Conservation (phyloP, 1,284 basidiomycete species). For the Kalmanozyma brasiliensis region DNA sequence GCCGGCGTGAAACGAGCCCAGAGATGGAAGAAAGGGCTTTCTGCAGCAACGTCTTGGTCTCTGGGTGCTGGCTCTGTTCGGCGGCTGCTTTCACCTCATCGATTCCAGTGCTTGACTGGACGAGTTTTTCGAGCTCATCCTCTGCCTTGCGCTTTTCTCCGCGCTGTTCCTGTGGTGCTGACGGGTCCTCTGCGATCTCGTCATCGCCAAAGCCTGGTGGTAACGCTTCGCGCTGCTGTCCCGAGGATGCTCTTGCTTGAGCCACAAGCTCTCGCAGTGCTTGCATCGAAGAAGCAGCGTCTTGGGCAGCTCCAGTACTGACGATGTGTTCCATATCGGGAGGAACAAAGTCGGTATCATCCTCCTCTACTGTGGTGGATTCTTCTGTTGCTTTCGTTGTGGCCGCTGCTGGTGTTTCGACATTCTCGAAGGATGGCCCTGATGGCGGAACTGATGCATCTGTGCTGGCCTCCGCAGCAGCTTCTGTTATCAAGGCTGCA, state of each 20-base stretch:
- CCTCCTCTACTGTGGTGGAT: slow-evolving; percentile 1
- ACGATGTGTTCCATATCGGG: slow-evolving; percentile 48
- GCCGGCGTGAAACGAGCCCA: slow-evolving; percentile 28
- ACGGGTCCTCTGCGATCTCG: slow-evolving; percentile 3
- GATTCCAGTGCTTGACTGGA: slow-evolving; percentile 19
- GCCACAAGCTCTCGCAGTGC: slow-evolving; percentile 43
- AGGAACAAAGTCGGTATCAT: slow-evolving; percentile 33
- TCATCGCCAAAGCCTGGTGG: slow-evolving; percentile 43
- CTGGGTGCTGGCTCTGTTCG: slow-evolving; percentile 39
- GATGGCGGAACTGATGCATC: not conserved
- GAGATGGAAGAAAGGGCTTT: slow-evolving; percentile 39
- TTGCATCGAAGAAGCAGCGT: slow-evolving; percentile 31
- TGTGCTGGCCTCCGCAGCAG: not conserved
- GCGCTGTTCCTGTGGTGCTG: slow-evolving; percentile 8
- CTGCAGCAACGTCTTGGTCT: slow-evolving; percentile 35
- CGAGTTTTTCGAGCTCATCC: slow-evolving; percentile 29
- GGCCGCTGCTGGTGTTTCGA: not conserved
- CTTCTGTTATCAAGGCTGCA: too few species aligned
- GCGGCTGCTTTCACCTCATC: slow-evolving; percentile 33
- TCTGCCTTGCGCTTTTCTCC: slow-evolving; percentile 41
- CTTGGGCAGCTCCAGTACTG: slow-evolving; percentile 35
- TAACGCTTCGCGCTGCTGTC: slow-evolving; percentile 33
- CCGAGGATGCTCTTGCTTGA: slow-evolving; percentile 35
- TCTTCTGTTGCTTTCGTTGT: not conserved
- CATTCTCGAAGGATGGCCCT: not conserved